These are phyloP conservation scores for Cajanus cajan DNA, from an alignment of 306 rosid species.

Conservation along the genomic window DNA sequence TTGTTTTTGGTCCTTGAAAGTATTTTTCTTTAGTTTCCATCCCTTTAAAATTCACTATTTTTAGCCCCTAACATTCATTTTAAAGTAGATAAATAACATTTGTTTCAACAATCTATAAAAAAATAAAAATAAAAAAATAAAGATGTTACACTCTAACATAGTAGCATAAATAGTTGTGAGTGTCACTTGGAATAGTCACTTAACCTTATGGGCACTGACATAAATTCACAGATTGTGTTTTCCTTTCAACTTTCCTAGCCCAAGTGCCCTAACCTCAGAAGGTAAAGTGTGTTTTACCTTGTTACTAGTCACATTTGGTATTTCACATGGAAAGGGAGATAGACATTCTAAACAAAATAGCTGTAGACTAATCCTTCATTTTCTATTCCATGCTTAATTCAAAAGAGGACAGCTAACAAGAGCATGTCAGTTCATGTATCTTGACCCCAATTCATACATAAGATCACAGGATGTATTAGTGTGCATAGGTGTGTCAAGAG, in stretches of 20 bases:
- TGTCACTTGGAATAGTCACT: too few relatives aligned
- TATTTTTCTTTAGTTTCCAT: too few relatives aligned
- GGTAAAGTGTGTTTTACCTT: background rate
- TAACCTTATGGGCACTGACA: background rate
- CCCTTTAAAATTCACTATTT: too few relatives aligned
- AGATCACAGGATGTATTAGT: background rate
- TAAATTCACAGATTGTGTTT: background rate
- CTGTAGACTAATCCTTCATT: slow-evolving; percentile 3
- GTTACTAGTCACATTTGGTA: background rate
- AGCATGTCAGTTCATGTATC: background rate
- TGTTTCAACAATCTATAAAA: too few relatives aligned
- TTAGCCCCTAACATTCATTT: too few relatives aligned
- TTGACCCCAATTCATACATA: background rate
- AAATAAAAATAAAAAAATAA: too few relatives aligned
- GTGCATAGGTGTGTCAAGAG: background rate
- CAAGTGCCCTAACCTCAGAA: background rate
- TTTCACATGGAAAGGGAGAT: background rate
- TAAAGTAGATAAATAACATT: too few relatives aligned
- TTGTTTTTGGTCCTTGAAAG: too few relatives aligned
- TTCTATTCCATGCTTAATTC: background rate
- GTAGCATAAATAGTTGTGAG: too few relatives aligned
- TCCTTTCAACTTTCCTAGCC: slow-evolving; percentile 3
- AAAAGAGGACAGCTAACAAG: slow-evolving; percentile 18
- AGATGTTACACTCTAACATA: too few relatives aligned
- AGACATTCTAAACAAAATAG: slow-evolving; percentile 1